Conservation (phyloP, 2,329 filamentous ascomycete species). For the Chrysoporthe puriensis region DNA sequence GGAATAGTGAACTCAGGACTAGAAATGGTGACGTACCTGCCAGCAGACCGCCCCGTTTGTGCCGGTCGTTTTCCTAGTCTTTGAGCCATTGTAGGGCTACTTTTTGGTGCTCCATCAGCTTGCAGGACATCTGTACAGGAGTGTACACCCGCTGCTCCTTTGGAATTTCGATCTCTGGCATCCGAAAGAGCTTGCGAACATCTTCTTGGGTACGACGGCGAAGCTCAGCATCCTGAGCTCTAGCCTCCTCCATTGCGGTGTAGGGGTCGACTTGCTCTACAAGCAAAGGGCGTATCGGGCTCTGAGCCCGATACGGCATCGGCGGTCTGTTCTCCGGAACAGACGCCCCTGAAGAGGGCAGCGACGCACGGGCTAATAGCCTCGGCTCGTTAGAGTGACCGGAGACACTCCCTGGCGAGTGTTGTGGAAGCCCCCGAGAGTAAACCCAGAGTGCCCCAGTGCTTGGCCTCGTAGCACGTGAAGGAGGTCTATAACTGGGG, state of each 20-base stretch:
- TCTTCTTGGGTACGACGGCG: conserved; percentile 11
- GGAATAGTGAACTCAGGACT: not conserved
- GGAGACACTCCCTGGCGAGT: not conserved
- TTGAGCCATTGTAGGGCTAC: conserved; percentile 20
- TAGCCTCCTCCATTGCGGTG: not conserved
- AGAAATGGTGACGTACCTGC: conserved; percentile 17
- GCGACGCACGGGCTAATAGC: not conserved
- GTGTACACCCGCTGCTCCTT: conserved; percentile 29
- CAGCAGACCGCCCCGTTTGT: conserved; percentile 22
- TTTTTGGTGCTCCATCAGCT: conserved; percentile 22
- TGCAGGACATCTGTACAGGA: conserved; percentile 31
- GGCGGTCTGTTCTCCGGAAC: not conserved
- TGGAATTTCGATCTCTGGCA: conserved; percentile 32
- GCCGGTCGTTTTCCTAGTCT: conserved; percentile 8
- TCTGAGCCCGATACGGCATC: not conserved
- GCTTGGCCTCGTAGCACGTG: not conserved
- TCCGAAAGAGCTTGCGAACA: conserved; percentile 29
- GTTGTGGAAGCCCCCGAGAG: not conserved
- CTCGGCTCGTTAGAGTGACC: not conserved
- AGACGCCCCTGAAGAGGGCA: not conserved
- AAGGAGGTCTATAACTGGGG: not conserved
- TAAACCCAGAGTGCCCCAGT: not conserved
- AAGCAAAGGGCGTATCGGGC: not conserved
- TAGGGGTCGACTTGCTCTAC: not conserved
- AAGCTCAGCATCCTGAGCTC: not conserved